These are phyloP conservation scores for Cladosporium halotolerans DNA, from an alignment of 2,329 filamentous ascomycete genomes.

Conservation along the genomic window DNA sequence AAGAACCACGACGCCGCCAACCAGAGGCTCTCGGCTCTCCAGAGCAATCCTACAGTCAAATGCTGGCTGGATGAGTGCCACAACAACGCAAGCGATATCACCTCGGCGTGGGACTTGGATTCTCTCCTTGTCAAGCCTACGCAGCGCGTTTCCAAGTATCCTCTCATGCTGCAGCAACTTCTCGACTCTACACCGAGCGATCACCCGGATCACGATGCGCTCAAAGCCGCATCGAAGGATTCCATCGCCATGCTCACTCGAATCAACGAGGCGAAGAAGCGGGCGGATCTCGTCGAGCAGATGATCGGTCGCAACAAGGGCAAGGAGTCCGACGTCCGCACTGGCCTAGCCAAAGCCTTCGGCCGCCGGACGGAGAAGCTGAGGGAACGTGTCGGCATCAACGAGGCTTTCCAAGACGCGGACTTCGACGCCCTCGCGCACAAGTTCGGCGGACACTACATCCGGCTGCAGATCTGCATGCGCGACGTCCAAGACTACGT, in stretches of 20 bases:
- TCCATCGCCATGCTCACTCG: constrained; percentile 54
- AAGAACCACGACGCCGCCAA: constrained; percentile 61
- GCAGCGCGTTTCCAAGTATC: constrained; percentile 90
- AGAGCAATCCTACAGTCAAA: constrained; percentile 54
- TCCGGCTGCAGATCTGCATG: constrained; percentile 84
- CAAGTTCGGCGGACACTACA: constrained; percentile 85
- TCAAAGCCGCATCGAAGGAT: constrained; percentile 69
- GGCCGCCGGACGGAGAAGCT: constrained; percentile 83
- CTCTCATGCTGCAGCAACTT: constrained; percentile 73
- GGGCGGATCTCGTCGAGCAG: constrained; percentile 84
- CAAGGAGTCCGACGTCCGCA: constrained; percentile 80
- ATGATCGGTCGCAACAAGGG: constrained; percentile 68
- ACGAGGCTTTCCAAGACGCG: constrained; percentile 67
- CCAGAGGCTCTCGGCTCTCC: constrained; percentile 50
- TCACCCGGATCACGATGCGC: constrained; percentile 69
- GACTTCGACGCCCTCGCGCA: constrained; percentile 76
- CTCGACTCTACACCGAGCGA: constrained; percentile 71
- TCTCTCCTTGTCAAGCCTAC: constrained; percentile 96
- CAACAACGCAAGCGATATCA: constrained; percentile 84
- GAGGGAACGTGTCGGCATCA: constrained; percentile 61
- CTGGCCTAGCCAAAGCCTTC: constrained; percentile 82
- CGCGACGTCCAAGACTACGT: constrained; percentile 92
- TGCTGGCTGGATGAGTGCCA: constrained; percentile 93
- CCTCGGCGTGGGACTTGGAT: constrained; percentile 88
- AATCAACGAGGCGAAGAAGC: constrained; percentile 94